Evolutionary conservation across 2,329 filamentous ascomycete species (phyloP), one percentile per base, ranked within the genome.

Genomic region (Cercospora brassicicola): DNA sequence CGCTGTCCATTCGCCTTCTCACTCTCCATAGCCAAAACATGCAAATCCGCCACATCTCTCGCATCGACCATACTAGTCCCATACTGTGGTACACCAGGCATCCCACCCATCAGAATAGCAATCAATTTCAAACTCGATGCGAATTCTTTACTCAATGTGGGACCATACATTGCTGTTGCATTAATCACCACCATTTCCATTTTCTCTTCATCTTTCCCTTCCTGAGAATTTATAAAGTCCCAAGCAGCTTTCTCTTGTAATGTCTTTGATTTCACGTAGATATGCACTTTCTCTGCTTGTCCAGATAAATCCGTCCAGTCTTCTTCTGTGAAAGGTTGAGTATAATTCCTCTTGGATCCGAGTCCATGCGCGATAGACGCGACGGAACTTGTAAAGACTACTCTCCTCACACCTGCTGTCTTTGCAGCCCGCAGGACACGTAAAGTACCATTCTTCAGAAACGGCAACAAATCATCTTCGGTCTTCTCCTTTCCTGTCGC

Each of bases 241-340:
- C 69, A 71, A 0, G 62, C 69, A 3, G 69, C 67, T 55, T 68
- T 51, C 39, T 71, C 69, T n/a, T 69, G 65, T 7, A 68, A 28
- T 26, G 69, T 71, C 63, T 71, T 71, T 13, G 69, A 68, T 11
- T 64, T 66, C 39, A 68, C 59, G 23, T 71, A 71, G 20, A 71
- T 63, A 15, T 71, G 69, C 20, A 71, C 26, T 11, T 69, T 69
- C 67, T 71, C 69, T 48, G 68, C 69, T 31, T 62, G 51, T 13
- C 65, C 66, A 8, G 65, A 66, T 11, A 71, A 42, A 67, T 71
- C 69, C 15, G 69, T 69, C 69, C 69, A 71, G 28, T 71, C 69
- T 6, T 67, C 60, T 60, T 71, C 69, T 1, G 67, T 67, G 28
- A 71, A 69, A 31, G 69, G 69, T 33, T 68, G 30, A 1, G 66